Conservation (phyloP, 352 stramenopile species). For the Pythium sp. region DNA sequence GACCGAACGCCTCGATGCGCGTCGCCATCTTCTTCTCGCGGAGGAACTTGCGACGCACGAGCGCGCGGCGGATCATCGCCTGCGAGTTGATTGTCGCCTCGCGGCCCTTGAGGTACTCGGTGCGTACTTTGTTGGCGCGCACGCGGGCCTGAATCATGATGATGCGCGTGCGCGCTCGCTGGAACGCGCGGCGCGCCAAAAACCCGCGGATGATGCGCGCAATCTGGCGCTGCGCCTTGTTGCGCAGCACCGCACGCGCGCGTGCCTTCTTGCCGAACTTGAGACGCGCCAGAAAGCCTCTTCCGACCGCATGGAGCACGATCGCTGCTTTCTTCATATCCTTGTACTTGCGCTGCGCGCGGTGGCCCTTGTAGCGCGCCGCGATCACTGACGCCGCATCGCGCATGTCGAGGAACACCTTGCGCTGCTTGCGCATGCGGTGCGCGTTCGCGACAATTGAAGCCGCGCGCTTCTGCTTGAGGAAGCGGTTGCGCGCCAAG, state of each 20-base stretch:
- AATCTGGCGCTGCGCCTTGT: conserved; percentile 80
- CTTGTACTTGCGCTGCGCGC: conserved; percentile 51
- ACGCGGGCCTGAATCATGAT: conserved; percentile 88
- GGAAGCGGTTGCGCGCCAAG: conserved; percentile 62
- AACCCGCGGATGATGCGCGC: conserved; percentile 71
- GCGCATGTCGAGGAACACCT: conserved; percentile 64
- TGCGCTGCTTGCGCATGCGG: conserved; percentile 63
- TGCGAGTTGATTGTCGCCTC: conserved; percentile 87
- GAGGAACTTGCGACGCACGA: conserved; percentile 77
- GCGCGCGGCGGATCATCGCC: conserved; percentile 81
- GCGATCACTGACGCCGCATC: conserved; percentile 65
- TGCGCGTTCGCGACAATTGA: conserved; percentile 68
- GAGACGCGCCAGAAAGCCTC: conserved; percentile 74
- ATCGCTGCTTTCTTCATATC: conserved; percentile 76
- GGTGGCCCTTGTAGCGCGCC: conserved; percentile 73
- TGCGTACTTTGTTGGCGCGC: conserved; percentile 83
- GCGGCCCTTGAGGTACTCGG: conserved; percentile 82
- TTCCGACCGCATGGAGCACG: conserved; percentile 69
- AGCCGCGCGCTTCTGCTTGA: conserved; percentile 64
- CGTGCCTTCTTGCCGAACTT: conserved; percentile 89
- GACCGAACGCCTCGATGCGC: conserved; percentile 76
- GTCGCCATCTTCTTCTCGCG: conserved; percentile 88
- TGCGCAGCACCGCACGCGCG: conserved; percentile 62
- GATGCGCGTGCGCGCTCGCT: conserved; percentile 51
- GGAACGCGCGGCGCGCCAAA: conserved; percentile 54